These are phyloP conservation scores for Acacia pycnantha DNA, from an alignment of 331 rosid genomes.

Conservation along the genomic window DNA sequence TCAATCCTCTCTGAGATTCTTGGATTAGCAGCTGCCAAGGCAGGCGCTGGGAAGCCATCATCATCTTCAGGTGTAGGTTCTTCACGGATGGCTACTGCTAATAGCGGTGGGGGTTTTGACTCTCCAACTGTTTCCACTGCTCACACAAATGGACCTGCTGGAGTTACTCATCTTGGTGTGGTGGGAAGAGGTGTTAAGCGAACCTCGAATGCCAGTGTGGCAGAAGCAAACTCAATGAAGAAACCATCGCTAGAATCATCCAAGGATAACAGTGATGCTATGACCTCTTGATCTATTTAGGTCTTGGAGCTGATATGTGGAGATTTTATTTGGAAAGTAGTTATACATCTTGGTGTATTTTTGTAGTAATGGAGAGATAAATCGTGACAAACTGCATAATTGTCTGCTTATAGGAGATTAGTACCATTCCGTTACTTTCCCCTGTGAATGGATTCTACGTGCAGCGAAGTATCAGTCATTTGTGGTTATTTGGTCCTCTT, in stretches of 20 bases:
- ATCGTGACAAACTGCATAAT: constrained; percentile 16
- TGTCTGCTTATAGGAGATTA: background rate
- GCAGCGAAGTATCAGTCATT: background rate
- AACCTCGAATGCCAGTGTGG: constrained; percentile 41
- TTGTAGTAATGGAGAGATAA: constrained; percentile 21
- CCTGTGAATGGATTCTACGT: background rate
- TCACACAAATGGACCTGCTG: constrained; percentile 71
- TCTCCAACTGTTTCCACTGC: constrained; percentile 87
- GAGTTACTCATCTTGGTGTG: constrained; percentile 92
- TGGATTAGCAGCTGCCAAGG: constrained; percentile 61
- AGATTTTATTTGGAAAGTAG: constrained; percentile 26
- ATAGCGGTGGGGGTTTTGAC: constrained; percentile 66
- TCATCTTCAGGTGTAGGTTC: constrained; percentile 49
- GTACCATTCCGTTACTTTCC: constrained; percentile 14
- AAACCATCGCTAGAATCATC: constrained; percentile 64
- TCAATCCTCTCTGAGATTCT: constrained; percentile 77
- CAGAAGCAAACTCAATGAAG: constrained; percentile 54
- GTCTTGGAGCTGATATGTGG: constrained; percentile 19
- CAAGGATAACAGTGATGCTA: constrained; percentile 59
- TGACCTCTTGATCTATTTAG: constrained; percentile 38
- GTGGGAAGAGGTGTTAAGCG: constrained; percentile 98
- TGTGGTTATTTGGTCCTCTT: background rate
- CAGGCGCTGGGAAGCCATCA: constrained; percentile 41
- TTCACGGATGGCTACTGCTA: constrained; percentile 62
- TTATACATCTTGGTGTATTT: constrained; percentile 14